phyloP scores from a whole-genome alignment of 345 rosid species.

The Corchorus capsularis region DNA sequence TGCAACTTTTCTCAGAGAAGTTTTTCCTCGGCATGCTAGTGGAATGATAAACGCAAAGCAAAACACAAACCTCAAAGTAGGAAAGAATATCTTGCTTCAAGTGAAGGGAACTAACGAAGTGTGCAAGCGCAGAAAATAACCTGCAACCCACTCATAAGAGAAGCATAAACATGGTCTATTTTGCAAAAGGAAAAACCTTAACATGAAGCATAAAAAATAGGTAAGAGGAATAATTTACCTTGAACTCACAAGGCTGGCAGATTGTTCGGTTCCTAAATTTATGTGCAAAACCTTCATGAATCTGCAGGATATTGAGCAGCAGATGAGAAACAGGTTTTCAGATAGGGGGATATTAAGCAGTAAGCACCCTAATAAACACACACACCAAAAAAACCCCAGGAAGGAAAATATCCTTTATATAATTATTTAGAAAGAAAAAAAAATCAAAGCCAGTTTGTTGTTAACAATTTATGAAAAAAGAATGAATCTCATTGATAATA shows the following conservation, averaged over 20 bases:
- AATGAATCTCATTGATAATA: not conserved
- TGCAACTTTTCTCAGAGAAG: not conserved
- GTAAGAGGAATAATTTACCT: conserved; percentile 31
- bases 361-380: conserved; percentile 1
- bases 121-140: conserved; percentile 44
- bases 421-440: not conserved
- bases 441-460: not conserved
- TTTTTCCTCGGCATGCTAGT: not conserved
- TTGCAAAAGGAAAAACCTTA: not conserved
- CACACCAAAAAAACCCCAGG: not conserved
- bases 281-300: conserved; percentile 40
- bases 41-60: conserved; percentile 3
- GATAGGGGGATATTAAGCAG: not conserved
- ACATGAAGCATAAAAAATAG: conserved; percentile 7
- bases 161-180: not conserved
- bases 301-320: conserved; percentile 25
- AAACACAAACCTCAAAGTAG: conserved; percentile 42
- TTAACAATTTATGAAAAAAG: not conserved
- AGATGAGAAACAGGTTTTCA: conserved; percentile 15
- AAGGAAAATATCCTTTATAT: not conserved
- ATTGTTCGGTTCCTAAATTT: conserved; percentile 24
- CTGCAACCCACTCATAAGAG: conserved; percentile 28
- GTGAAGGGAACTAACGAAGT: conserved; percentile 35
- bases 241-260: conserved; percentile 25
- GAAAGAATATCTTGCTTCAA: conserved; percentile 40